These are phyloP conservation scores for Candida easanensis DNA, from an alignment of 805 yeast species.

Conservation along the genomic window DNA sequence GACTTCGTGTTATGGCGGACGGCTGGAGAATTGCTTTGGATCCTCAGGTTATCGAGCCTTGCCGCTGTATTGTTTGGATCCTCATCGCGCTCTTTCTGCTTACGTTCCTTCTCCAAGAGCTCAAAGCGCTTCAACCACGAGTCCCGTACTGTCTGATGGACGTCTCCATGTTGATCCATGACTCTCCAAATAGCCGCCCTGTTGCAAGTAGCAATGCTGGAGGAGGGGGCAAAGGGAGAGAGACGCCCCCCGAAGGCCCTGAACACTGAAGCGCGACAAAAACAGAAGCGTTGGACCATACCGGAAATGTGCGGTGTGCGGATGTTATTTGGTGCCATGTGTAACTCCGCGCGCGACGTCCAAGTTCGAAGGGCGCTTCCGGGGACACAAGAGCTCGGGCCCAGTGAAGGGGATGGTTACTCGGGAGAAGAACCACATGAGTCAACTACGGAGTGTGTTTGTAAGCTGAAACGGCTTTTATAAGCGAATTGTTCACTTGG, in stretches of 20 bases:
- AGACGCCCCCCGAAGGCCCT: too few relatives aligned
- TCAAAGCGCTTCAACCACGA: constrained; percentile 17
- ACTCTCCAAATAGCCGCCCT: too few relatives aligned
- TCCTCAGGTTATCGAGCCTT: neutral
- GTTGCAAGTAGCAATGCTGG: too few relatives aligned
- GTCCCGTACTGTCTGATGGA: constrained; percentile 17
- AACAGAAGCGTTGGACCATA: too few relatives aligned
- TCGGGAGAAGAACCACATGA: too few relatives aligned
- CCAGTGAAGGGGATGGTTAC: too few relatives aligned
- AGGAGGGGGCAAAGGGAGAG: too few relatives aligned
- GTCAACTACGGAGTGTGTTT: too few relatives aligned
- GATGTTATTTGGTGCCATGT: constrained; percentile 2
- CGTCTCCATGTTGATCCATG: neutral
- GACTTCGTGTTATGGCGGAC: neutral
- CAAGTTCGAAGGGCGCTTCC: neutral
- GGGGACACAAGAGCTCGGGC: neutral
- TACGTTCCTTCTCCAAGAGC: neutral
- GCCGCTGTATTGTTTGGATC: neutral
- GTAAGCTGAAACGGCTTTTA: too few relatives aligned
- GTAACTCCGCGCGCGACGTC: neutral
- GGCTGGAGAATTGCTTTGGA: neutral
- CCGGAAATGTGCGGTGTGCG: constrained; percentile 3
- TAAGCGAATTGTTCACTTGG: too few relatives aligned
- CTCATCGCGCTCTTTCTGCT: neutral
- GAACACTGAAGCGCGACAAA: too few relatives aligned